Evolutionary conservation across 2,329 filamentous ascomycete genomes (phyloP), one percentile per base, ranked within the genome.

Genomic region (Thielaviopsis ethacetica): DNA sequence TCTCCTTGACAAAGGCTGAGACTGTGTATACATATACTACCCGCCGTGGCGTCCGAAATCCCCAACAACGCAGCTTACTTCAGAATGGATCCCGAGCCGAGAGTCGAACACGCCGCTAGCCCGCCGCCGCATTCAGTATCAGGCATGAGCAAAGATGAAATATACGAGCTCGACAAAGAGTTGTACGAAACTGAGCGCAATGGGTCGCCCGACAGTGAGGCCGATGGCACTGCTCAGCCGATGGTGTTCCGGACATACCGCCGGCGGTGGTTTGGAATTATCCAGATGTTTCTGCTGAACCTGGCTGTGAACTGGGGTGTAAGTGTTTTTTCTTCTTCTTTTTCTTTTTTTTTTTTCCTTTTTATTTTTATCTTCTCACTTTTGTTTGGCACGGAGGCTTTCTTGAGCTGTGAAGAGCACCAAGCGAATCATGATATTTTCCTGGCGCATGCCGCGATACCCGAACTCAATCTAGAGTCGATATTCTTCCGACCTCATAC

Each of bases 271-370:
- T 87, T 95, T 69, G 93, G 93, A 0, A 75, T 98, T 56, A 72
- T 80, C 22, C 88, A 95, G 71, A 72, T 97, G 67, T 85, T 90
- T 6, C 71, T 97, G 66, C 75, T 97, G 71, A 98, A 97, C 69
- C 85, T 96, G 59, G 82, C 97, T 62, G 85, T 95, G 50, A 94
- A 88, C 67, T 97, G 91, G 91, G 89, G 94, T 80, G 88, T 93
- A 78, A 77, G 88, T 83, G 21, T 54, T 52, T 10, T 57, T 41
- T n/a, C n/a, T 54, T 61, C 30, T 27, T 41, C 47, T 27, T 53
- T 30, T 51, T 59, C 41, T 26, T 7, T 38, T 19, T 58, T 19
- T 12, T 27, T 54, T 54, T 54, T 54, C 30, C 19, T 34, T 34
- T 54, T 24, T 5, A 9, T 4, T 21, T 5, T 5, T 4, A 6